phyloP scores from a whole-genome alignment of 2,329 filamentous ascomycete genomes.

The Botryosphaeria dothidea region DNA sequence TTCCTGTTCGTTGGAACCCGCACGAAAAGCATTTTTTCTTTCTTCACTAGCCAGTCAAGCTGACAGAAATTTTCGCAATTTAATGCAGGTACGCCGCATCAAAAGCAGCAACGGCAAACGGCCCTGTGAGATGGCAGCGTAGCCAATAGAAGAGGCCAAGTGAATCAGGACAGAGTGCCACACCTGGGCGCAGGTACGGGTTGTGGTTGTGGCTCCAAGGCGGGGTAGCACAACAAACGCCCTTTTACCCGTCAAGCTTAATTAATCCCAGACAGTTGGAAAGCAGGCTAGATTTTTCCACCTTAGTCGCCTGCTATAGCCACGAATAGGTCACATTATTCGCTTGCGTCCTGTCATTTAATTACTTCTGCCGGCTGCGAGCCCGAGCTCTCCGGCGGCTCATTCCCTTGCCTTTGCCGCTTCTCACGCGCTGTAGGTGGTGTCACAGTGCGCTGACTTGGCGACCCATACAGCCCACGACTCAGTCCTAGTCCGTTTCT shows the following conservation, averaged over 20 bases:
- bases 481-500: conserved; percentile 4
- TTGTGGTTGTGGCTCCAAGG: conserved; percentile 2
- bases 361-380: conserved; percentile 1
- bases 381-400: conserved; percentile 9
- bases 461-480: background rate
- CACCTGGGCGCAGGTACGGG: conserved; percentile 3
- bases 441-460: conserved; percentile 10
- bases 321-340: conserved; percentile 5
- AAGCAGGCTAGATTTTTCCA: background rate
- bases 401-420: background rate
- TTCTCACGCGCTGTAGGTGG: background rate
- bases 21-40: too few species aligned
- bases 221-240: conserved; percentile 10
- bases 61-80: background rate
- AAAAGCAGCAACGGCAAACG: background rate
- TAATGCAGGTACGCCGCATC: conserved; percentile 7
- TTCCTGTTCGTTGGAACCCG: too few species aligned
- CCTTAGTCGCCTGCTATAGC: conserved; percentile 1
- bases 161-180: background rate
- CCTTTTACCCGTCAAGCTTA: conserved; percentile 14
- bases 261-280: conserved; percentile 10
- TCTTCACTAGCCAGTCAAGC: too few species aligned
- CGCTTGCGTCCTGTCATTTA: conserved; percentile 6
- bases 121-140: background rate
- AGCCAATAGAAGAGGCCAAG: background rate